Evolutionary conservation across 805 yeast genomes (phyloP), one percentile per base, ranked within the genome.

Genomic region (Limtongozyma cylindracea): DNA sequence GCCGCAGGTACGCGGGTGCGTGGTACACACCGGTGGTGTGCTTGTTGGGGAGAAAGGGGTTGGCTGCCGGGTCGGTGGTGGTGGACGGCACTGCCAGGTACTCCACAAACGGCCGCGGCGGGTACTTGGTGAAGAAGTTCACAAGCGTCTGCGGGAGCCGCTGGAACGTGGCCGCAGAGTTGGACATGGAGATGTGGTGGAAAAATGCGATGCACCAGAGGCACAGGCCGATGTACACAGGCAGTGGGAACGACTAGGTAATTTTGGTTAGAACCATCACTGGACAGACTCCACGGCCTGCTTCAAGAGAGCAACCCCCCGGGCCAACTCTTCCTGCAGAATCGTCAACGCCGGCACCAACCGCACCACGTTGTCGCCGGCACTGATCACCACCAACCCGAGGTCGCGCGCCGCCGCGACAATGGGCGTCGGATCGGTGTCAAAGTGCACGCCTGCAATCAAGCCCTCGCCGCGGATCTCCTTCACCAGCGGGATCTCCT

Each of bases 281-380:
- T 13, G 5, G 15, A 32, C 36, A 21, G 34, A 41, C 10, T 33
- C 36, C 13, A 73, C 38, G 13, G 72, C 66, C 19, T 54, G 40
- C 25, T 61, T 70, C 26, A 84, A 60, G 20, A 80, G 61, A 9
- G 54, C 56, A 22, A 88, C 44, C 16, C 96, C 98, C 29, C 64
- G 60, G 20, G 53, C 53, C 19, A 78, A 64, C 18, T 57, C 63
- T 14, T 63, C 67, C 23, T 69, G 66, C 14, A 65, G 68, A 27
- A 82, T 78, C 32, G 72, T 80, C 39, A 88, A 56, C 6, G 96
- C 88, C 16, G 98, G 98, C 15, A 84, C 88, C 30, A 88, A 55
- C 47, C 98, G 64, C 24, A 88, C 50, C 7, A 88, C 84, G 41
- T 80, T 78, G 33, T 73, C 70, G 20, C 96, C 98, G 5, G 94